phyloP scores from a whole-genome alignment of 306 rosid species.

The Argentina anserina region DNA sequence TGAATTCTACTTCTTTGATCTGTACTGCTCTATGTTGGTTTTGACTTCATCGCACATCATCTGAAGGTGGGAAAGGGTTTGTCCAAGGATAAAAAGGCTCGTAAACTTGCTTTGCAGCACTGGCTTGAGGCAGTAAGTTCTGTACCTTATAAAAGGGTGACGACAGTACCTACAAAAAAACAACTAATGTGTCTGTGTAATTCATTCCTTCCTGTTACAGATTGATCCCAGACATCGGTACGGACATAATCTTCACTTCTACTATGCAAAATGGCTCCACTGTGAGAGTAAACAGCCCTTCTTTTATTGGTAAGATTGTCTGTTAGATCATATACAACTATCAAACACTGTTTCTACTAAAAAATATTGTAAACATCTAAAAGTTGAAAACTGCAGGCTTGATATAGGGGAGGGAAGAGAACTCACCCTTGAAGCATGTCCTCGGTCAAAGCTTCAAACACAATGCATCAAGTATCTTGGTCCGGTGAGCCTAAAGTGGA shows the following conservation, averaged over 20 bases:
- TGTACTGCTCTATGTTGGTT: conserved; percentile 12
- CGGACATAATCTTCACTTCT: conserved; percentile 89
- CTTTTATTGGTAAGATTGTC: conserved; percentile 67
- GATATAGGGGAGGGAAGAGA: conserved; percentile 88
- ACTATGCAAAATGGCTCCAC: conserved; percentile 72
- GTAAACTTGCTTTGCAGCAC: conserved; percentile 85
- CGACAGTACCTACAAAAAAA: conserved; percentile 2
- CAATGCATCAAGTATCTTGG: conserved; percentile 90
- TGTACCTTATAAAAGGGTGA: not conserved
- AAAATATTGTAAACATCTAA: conserved; percentile 8
- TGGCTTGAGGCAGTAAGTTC: conserved; percentile 93
- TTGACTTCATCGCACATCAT: conserved; percentile 13
- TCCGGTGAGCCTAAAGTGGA: conserved; percentile 51
- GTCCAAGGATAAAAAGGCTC: conserved; percentile 73
- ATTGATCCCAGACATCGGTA: conserved; percentile 97
- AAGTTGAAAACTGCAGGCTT: conserved; percentile 48
- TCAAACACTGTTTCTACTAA: no score
- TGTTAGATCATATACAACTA: not conserved
- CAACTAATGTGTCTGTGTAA: conserved; percentile 15
- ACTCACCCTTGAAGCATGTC: conserved; percentile 46
- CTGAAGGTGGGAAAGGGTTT: conserved; percentile 82
- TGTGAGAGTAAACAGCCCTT: conserved; percentile 76
- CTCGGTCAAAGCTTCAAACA: conserved; percentile 62
- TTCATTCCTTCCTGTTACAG: conserved; percentile 32
- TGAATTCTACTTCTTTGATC: not conserved